These are phyloP conservation scores for Penicillium longicatenatum DNA, from an alignment of 495 filamentous ascomycete species.

Conservation along the genomic window DNA sequence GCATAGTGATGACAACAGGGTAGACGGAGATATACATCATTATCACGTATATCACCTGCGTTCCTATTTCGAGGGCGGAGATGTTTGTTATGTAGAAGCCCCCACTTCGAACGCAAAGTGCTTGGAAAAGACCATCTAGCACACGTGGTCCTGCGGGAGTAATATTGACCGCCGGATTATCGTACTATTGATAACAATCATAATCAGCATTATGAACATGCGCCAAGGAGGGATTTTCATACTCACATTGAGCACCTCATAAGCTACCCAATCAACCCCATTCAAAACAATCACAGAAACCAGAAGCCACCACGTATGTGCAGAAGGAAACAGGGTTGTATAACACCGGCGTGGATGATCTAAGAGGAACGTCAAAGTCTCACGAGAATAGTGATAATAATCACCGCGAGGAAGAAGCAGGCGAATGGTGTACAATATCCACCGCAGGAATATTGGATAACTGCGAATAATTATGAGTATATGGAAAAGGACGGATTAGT, in stretches of 20 bases:
- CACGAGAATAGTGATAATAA: conserved; percentile 17
- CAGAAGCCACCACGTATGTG: conserved; percentile 80
- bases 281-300: conserved; percentile 75
- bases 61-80: neutral
- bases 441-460: conserved; percentile 61
- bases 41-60: conserved; percentile 59
- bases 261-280: conserved; percentile 77
- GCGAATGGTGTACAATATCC: conserved; percentile 68
- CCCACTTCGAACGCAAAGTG: conserved; percentile 70
- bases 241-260: conserved; percentile 69
- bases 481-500: neutral
- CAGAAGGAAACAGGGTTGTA: conserved; percentile 77
- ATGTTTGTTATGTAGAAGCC: conserved; percentile 54
- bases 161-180: neutral
- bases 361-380: conserved; percentile 75
- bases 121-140: conserved; percentile 83
- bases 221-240: conserved; percentile 5
- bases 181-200: neutral
- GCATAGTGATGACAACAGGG: conserved; percentile 59
- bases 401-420: conserved; percentile 54
- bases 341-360: conserved; percentile 75
- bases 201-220: neutral
- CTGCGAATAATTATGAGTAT: neutral
- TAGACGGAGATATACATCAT: conserved; percentile 71
- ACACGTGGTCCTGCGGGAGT: conserved; percentile 39